These are phyloP conservation scores for Xerocomus cyaneibrunnescens DNA, from an alignment of 1,284 basidiomycete genomes.

Conservation along the genomic window DNA sequence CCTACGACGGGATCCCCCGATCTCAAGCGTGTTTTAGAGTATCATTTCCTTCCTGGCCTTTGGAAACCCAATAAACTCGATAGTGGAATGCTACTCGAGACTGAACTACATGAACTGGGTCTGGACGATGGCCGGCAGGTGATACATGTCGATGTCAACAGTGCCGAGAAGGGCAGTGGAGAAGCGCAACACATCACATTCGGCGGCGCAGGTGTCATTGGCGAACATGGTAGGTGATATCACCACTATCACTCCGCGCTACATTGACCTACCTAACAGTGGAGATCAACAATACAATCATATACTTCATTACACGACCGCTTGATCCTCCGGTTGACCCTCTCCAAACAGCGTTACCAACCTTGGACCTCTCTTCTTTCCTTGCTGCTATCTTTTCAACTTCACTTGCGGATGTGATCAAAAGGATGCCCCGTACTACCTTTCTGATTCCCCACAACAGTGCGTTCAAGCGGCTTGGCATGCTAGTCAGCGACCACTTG, in stretches of 20 bases:
- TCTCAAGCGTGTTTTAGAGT: conserved; percentile 66
- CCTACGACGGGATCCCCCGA: conserved; percentile 67
- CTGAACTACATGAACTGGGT: conserved; percentile 68
- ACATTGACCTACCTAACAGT: conserved; percentile 44
- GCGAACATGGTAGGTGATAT: conserved; percentile 62
- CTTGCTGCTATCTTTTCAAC: conserved; percentile 88
- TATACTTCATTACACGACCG: conserved; percentile 89
- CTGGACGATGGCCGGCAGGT: conserved; percentile 73
- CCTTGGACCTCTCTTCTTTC: conserved; percentile 84
- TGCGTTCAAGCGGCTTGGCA: conserved; percentile 85
- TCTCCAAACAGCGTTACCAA: conserved; percentile 80
- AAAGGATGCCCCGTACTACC: conserved; percentile 69
- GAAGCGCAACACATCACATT: conserved; percentile 69
- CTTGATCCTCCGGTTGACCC: conserved; percentile 81
- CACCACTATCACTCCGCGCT: background rate
- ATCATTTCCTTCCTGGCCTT: conserved; percentile 86
- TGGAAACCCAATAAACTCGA: conserved; percentile 69
- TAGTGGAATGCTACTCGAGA: conserved; percentile 76
- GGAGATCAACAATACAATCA: conserved; percentile 72
- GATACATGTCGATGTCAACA: conserved; percentile 65
- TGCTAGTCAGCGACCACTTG: conserved; percentile 84
- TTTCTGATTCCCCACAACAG: conserved; percentile 87
- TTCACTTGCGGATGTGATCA: conserved; percentile 70
- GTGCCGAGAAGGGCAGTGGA: conserved; percentile 45
- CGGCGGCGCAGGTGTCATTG: conserved; percentile 80